Evolutionary conservation across 1,284 basidiomycete species (phyloP), one percentile per base, ranked within the genome.

Genomic region (Schizophyllum commune): DNA sequence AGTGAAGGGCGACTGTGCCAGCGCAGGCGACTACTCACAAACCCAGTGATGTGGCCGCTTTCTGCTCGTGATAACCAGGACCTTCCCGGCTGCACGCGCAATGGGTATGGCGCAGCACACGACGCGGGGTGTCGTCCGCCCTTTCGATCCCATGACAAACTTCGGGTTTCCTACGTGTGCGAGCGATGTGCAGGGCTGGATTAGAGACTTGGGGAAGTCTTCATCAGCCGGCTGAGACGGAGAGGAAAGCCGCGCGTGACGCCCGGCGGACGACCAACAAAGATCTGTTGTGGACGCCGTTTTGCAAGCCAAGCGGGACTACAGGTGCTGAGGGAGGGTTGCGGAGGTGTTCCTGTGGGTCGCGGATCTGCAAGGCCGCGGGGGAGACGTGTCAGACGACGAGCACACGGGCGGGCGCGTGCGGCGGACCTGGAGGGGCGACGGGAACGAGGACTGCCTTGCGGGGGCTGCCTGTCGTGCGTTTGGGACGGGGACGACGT

Each of bases 91-190:
- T 27, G 84, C 74, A 64, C 85, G 81, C 56, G 83, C 77, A 65
- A 92, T 90, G 58, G 90, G 90, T 63, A 92, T 92, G 57, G 90
- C 91, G 71, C 91, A 92, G 74, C 90, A 92, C 67, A 92, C 90
- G 73, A 92, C 81, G 70, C 91, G 86, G 59, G 91, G 90, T 55
- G 83, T 83, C 62, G 84, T 74, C 66, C 88, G 85, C 69, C 86
- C 88, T 80, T 89, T 89, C 67, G 83, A 89, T 71, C 84, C 86
- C 87, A 91, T 91, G 62, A 66, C 66, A 64, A 62, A 63, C 39
- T 47, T 47, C 13, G 39, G 9, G 39, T 47, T 47, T 47, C 39
- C 39, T 47, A 47, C 39, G 39, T 57, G 61, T 60, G 62, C 63
- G 62, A 62, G 56, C 63, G 57, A 60, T 59, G 59, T 63, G 62